Evolutionary conservation across 2,329 filamentous ascomycete genomes (phyloP).

Genomic region (Arthrobotrys pseudoclavata): DNA sequence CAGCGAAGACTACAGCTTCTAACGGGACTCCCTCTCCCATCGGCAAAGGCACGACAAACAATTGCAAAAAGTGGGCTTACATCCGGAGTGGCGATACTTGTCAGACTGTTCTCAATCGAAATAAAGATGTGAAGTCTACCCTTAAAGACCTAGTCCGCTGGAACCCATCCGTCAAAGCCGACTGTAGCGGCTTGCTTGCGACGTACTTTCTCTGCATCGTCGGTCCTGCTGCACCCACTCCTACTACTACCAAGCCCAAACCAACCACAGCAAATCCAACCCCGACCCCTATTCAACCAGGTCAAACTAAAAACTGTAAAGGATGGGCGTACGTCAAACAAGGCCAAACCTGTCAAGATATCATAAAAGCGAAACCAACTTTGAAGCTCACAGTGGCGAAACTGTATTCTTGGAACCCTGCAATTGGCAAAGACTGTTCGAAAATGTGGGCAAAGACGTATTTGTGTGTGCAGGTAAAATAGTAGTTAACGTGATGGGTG

Average conservation of each 20-base stretch:
- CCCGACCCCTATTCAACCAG: conserved; percentile 28
- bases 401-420: conserved; percentile 33
- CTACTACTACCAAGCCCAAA: conserved; percentile 11
- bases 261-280: conserved; percentile 12
- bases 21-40: conserved; percentile 37
- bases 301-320: conserved; percentile 32
- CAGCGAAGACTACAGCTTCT: not conserved
- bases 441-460: conserved; percentile 37
- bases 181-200: conserved; percentile 34
- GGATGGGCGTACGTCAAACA: conserved; percentile 27
- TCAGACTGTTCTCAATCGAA: not conserved
- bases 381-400: conserved; percentile 6
- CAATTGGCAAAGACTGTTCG: conserved; percentile 26
- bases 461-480: conserved; percentile 18
- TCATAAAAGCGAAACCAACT: conserved; percentile 11
- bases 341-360: conserved; percentile 25
- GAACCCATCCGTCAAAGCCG: conserved; percentile 30
- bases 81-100: conserved; percentile 30
- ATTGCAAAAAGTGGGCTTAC: conserved; percentile 39
- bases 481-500: not conserved
- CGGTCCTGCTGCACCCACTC: not conserved
- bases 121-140: conserved; percentile 12
- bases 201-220: conserved; percentile 22
- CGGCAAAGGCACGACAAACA: conserved; percentile 21
- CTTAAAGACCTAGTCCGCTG: conserved; percentile 22